Conservation (phyloP, 2,329 filamentous ascomycete genomes). For the Penicillium concentricum region DNA sequence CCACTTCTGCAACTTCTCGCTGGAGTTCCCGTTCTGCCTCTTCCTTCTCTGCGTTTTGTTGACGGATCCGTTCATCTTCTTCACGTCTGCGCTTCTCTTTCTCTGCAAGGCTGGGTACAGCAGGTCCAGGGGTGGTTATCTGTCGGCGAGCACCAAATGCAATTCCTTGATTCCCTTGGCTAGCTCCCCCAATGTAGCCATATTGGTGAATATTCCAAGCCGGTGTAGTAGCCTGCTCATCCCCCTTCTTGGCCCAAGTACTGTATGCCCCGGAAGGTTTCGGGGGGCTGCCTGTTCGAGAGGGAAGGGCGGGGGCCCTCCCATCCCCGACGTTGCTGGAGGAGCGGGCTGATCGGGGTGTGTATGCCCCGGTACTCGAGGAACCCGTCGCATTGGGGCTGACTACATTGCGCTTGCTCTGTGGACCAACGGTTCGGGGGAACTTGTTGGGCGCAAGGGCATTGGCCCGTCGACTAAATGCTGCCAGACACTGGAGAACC, state of each 20-base stretch:
- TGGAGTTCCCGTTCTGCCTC: constrained; percentile 52
- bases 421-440: constrained; percentile 72
- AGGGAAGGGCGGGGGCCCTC: constrained; percentile 37
- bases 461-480: constrained; percentile 87
- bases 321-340: constrained; percentile 57
- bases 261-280: constrained; percentile 64
- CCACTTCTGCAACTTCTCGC: constrained; percentile 52
- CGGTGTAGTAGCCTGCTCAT: constrained; percentile 77
- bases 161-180: constrained; percentile 91
- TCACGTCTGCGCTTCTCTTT: constrained; percentile 70
- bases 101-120: constrained; percentile 77
- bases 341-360: constrained; percentile 37
- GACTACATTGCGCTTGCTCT: constrained; percentile 57
- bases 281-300: constrained; percentile 58
- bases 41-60: constrained; percentile 45
- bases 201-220: constrained; percentile 99
- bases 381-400: constrained; percentile 69
- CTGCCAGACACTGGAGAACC: constrained; percentile 85
- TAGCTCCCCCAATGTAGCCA: constrained; percentile 96
- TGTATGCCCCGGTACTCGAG: constrained; percentile 45
- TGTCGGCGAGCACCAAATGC: constrained; percentile 88
- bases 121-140: constrained; percentile 79
- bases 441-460: constrained; percentile 71
- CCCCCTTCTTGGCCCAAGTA: constrained; percentile 84
- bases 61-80: constrained; percentile 54